Conservation (phyloP, 345 rosid genomes). For the Eucalyptus paniculata region DNA sequence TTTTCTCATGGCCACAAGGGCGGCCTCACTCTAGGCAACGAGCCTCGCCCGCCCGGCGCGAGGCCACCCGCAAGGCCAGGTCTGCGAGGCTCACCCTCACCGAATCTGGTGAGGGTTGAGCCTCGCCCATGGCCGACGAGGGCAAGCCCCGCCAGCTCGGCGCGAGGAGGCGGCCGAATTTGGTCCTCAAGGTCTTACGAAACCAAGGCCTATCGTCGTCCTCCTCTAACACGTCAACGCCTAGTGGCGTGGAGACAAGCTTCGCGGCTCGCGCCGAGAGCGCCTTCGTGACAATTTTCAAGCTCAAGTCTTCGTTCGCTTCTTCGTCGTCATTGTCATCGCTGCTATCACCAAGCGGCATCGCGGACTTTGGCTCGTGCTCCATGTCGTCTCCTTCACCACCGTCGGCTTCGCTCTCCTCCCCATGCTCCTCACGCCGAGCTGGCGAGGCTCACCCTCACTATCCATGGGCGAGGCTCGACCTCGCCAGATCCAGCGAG, state of each 20-base stretch:
- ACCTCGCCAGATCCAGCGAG: rapidly evolving
- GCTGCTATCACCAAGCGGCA: rapidly evolving
- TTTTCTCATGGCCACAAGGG: no score
- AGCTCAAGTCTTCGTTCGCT: rapidly evolving
- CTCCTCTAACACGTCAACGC: rapidly evolving
- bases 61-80: rapidly evolving
- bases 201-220: no score
- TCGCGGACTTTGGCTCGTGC: rapidly evolving
- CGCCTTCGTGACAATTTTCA: rapidly evolving
- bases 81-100: rapidly evolving
- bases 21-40: rapidly evolving
- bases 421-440: rapidly evolving
- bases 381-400: rapidly evolving
- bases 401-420: rapidly evolving
- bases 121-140: no score
- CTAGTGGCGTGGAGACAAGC: rapidly evolving
- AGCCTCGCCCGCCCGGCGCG: rapidly evolving
- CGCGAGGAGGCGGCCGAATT: rapidly evolving
- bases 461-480: rapidly evolving
- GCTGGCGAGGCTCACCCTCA: rapidly evolving
- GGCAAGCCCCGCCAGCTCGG: no score
- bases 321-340: rapidly evolving
- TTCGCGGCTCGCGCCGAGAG: rapidly evolving
- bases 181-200: rapidly evolving
- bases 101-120: no score